Conservation (phyloP, 306 rosid genomes). For the Rubus parviflorus region DNA sequence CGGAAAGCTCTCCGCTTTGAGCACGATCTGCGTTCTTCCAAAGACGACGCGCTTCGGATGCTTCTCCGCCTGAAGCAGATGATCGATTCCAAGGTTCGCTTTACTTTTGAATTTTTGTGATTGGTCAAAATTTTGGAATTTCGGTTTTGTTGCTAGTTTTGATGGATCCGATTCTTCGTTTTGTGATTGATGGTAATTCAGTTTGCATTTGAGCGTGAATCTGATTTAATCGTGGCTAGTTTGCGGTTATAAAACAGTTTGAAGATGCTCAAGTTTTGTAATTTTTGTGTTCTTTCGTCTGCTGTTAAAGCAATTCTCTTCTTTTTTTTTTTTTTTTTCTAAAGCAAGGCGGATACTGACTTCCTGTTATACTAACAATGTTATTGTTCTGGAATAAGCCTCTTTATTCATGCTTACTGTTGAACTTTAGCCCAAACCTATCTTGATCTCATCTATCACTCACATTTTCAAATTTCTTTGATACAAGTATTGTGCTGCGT, state of each 20-base stretch:
- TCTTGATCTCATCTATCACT: background rate
- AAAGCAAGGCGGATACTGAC: too few relatives aligned
- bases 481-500: background rate
- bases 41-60: constrained; percentile 61
- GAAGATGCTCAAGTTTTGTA: background rate
- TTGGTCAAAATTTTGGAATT: too few relatives aligned
- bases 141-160: background rate
- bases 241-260: background rate
- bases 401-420: background rate
- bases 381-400: too few relatives aligned
- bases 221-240: background rate
- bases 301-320: too few relatives aligned
- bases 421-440: background rate
- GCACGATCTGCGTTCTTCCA: constrained; percentile 47
- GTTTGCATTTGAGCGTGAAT: background rate
- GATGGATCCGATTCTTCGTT: background rate
- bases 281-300: background rate
- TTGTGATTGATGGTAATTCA: background rate
- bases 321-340: background rate
- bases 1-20: constrained; percentile 43
- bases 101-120: background rate
- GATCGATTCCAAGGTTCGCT: constrained; percentile 64
- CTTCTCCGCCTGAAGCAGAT: constrained; percentile 58
- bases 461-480: background rate
- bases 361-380: background rate